Evolutionary conservation across 2,329 filamentous ascomycete genomes (phyloP), one percentile per base, ranked within the genome.

Genomic region (Fusarium bactridioides): DNA sequence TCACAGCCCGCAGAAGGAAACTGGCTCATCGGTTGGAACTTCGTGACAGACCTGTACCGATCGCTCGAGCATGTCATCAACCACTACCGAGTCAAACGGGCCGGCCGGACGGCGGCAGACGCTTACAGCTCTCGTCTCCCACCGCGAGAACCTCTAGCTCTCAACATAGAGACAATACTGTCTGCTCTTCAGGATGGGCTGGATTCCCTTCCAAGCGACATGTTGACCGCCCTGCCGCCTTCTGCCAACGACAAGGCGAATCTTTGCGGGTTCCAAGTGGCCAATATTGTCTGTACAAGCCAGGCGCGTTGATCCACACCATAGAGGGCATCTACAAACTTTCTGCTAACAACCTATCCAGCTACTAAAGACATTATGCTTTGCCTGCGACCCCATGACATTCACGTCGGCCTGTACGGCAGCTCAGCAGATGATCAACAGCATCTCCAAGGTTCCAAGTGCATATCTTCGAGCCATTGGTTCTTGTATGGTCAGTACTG

Each of bases 291-390:
- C 4, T 45, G 43, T 7, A 45, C 43, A 45, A 45, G 43, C 23
- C 43, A 45, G 25, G 43, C 23, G 18, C 43, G 43, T 45, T 45
- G 15, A 0, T 4, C 10, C 41, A 18, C n/a, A 44, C n/a, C 10
- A 4, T 44, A 18, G 0, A 18, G 1, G 4, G 41, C 41, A 0
- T 44, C 41, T 44, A 7, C 10, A 12, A 45, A 10, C 43, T 45
- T 45, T 45, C 43, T 45, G 18, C 43, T 45, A 15, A 45, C 25
- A 1, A 15, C 16, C 41, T 12, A 7, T 13, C 2, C 5, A 45
- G 43, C 43, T 45, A 0, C 43, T 45, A 0, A 45, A 45, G 1
- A 45, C 25, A 45, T 27, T 45, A 11, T 45, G 43, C 12, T 45
- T 45, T 45, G 25, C 43, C 43, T 45, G 25, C 23, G 43, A 45